Conservation (phyloP, 225 moss, liverwort and hornwort genomes). For the Polytrichum formosum region DNA sequence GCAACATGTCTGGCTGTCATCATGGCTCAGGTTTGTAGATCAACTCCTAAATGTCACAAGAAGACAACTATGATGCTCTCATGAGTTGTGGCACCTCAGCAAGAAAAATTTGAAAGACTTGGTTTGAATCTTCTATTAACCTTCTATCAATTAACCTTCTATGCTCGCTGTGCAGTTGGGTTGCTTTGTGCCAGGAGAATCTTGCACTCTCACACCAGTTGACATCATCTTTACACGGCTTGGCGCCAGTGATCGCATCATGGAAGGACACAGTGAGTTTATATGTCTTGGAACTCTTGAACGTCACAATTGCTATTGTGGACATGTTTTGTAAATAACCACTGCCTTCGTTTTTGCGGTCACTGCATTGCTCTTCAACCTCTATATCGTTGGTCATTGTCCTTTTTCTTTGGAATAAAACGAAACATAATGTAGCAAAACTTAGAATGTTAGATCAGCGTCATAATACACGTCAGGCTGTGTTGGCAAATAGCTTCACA, state of each 20-base stretch:
- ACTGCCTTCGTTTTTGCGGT: no score
- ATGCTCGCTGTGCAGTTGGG: conserved; percentile 64
- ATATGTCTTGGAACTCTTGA: not conserved
- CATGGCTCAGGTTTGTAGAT: conserved; percentile 68
- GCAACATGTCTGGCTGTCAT: conserved; percentile 90
- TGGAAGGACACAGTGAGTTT: conserved; percentile 82
- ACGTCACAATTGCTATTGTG: not conserved
- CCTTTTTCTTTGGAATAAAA: not conserved
- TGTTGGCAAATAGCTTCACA: no score
- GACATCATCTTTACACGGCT: conserved; percentile 91
- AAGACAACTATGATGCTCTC: not conserved
- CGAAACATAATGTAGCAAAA: not conserved
- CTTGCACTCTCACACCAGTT: conserved; percentile 69
- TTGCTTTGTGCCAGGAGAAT: conserved; percentile 74
- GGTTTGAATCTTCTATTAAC: no score
- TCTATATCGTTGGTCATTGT: not conserved
- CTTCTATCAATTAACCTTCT: not conserved
- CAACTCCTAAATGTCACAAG: not conserved
- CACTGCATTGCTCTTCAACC: no score
- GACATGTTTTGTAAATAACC: no score
- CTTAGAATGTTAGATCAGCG: no score
- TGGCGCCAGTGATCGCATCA: conserved; percentile 89
- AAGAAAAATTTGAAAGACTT: no score
- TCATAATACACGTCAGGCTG: no score
- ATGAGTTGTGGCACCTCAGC: not conserved